Base-by-base conservation (phyloP, 2,329 filamentous ascomycete genomes). In the Scopulariopsis brevicaulis region DNA sequence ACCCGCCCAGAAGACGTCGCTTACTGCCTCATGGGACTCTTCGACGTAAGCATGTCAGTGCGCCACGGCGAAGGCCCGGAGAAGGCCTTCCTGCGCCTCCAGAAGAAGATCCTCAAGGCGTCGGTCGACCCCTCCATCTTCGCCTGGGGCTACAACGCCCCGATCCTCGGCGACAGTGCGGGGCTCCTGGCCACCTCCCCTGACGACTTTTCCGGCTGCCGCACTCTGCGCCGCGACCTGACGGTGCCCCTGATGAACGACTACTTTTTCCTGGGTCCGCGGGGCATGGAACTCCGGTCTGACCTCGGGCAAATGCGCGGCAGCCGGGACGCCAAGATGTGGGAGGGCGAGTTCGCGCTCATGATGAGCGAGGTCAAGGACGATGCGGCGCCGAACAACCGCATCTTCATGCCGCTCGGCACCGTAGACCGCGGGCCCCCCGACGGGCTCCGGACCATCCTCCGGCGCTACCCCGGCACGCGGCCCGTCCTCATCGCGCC, bases 21-120 rank as follows among this genome's bases (percentile, higher is more conserved):
- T 3, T 71, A 70, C 52, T 71, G 65, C 53, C 62, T 70, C 4
- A 57, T 70, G 4, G 69, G 67, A 5, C 61, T 70, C 10, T 69
- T 71, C 53, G 62, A 66, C 55, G 68, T 71, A 48, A 65, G 68
- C 48, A 71, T 71, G 65, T 65, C 68, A 4, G 58, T 71, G 7
- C 61, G 71, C 0, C 70, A 70, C 15, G 68, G 68, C 3, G 68
- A 71, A 53, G 69, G 68, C 12, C 34, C 34, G 1, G 52, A 34
- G 24, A 65, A 60, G 46, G 69, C 70, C 7, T 72, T 71, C 52
- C 35, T 63, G 8, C 64, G 70, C 20, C 59, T 72, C 1, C 68
- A 71, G 57, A 62, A 69, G 50, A 68, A 71, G 37, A 68, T 72
- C 11, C 61, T 72, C 55, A 69, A 66, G 57, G 58, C 54, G n/a